Percentiles rank a stretch among this genome's conserved stretches.
Evolutionary conservation across 1,284 basidiomycete genomes (phyloP).

Genomic region (Tylopilus orsonianus): DNA sequence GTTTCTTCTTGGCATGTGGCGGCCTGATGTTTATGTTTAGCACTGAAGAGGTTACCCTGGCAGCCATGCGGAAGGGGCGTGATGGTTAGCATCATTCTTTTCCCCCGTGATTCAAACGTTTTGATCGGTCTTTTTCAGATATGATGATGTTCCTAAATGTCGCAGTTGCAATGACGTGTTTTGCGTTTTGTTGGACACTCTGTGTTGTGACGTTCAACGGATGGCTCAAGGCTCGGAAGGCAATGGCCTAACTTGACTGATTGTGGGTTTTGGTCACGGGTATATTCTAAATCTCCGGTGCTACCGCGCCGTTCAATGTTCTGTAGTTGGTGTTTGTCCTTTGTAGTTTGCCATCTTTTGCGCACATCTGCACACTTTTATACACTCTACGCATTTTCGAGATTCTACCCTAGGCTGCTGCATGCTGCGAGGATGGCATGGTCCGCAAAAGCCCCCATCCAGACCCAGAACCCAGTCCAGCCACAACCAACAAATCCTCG

Average conservation of each 20-base stretch:
- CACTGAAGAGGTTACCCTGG: conserved; percentile 87
- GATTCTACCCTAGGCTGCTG: too few species aligned
- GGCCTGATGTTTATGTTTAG: conserved; percentile 92
- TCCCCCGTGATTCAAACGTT: conserved; percentile 41
- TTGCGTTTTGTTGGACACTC: conserved; percentile 81
- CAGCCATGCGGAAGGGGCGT: conserved; percentile 87
- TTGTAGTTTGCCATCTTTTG: not conserved
- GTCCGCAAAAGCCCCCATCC: conserved; percentile 81
- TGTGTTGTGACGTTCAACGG: conserved; percentile 75
- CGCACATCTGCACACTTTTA: too few species aligned
- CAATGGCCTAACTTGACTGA: conserved; percentile 9
- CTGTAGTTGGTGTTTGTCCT: not conserved
- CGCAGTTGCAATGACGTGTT: conserved; percentile 78
- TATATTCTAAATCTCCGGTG: conserved; percentile 25
- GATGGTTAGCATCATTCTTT: conserved; percentile 60
- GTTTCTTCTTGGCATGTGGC: conserved; percentile 86
- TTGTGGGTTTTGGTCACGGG: conserved; percentile 36
- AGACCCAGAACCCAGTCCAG: conserved; percentile 87
- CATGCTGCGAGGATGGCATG: too few species aligned
- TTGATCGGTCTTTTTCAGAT: conserved; percentile 63
- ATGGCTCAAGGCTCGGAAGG: conserved; percentile 59
- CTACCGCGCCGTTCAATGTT: not conserved
- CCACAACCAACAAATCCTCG: conserved; percentile 87
- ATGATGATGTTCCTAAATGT: conserved; percentile 86
- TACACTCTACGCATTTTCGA: not conserved